These are phyloP conservation scores for Acacia crassicarpa DNA, from an alignment of 306 rosid species.

Conservation along the genomic window DNA sequence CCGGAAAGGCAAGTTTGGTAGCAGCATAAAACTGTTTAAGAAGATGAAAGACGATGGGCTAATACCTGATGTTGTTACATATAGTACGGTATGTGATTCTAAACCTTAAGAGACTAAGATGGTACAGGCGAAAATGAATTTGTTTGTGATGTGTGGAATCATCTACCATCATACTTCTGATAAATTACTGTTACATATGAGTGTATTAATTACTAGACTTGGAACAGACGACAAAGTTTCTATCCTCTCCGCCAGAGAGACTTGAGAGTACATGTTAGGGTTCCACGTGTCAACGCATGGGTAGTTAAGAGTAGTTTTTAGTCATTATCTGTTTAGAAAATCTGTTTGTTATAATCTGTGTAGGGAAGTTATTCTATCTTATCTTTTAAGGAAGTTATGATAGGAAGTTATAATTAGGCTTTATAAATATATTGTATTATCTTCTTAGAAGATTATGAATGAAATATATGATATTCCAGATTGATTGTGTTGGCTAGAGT, in stretches of 20 bases:
- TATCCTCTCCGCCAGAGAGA: not conserved
- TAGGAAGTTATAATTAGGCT: no score
- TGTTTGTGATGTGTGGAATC: conserved; percentile 9
- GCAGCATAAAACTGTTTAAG: conserved; percentile 58
- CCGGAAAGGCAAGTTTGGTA: conserved; percentile 64
- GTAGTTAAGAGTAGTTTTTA: no score
- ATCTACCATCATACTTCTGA: not conserved
- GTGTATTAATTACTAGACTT: not conserved
- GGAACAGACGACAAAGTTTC: not conserved
- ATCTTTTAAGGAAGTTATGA: no score
- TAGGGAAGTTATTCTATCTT: no score
- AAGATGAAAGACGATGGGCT: conserved; percentile 82
- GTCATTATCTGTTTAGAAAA: no score
- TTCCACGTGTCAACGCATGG: no score
- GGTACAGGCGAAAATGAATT: not conserved
- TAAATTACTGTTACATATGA: not conserved
- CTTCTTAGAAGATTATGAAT: no score
- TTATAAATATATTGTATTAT: no score
- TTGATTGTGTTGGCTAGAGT: no score
- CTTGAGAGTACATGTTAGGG: no score
- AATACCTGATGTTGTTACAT: conserved; percentile 76
- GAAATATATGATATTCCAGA: no score
- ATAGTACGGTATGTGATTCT: conserved; percentile 69
- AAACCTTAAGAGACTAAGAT: not conserved
- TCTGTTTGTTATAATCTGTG: no score